Base-by-base conservation (phyloP, 2,329 filamentous ascomycete species). In the Epicoccum sorghinum region DNA sequence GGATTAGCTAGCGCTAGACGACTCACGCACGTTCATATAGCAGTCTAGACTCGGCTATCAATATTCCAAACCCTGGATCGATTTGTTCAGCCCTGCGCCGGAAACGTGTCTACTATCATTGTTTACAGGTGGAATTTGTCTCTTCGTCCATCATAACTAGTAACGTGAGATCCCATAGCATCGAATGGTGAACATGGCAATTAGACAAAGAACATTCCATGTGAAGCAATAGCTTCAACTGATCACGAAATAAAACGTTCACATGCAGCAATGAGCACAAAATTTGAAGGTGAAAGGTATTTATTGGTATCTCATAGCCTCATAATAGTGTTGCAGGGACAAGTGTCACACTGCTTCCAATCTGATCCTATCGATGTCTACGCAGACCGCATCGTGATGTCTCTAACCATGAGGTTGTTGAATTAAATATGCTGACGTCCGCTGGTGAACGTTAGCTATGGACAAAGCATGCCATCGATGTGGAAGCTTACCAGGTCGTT, bases 251-350 rank as follows among this genome's bases (percentile, higher is more conserved):
- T 9, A 29, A 27, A 9, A 18, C 18, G 18, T 29, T 29, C 27
- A 29, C 27, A 29, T 29, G 9, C 6, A 29, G 27, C 27, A 29
- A 9, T 29, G 27, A 32, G 27, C 18, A 4, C 32, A 6, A 18
- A 18, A 35, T 29, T 48, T 35, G 40, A 44, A 40, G 53, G 37
- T 59, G 57, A 62, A 65, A 54, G 39, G 50, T 51, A 52, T 67
- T 65, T 59, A 65, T 66, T 67, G 62, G 59, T 67, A 66, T 66
- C 65, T 67, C 57, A 43, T 62, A 52, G 59, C 60, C 29, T 56
- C 58, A 64, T 65, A 60, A 66, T 58, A 47, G 48, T 53, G 40
- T 38, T 24, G 48, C 48, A 57, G 40, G 45, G 44, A 49, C 54
- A 52, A 57, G 13, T 48, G 45, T 42, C 54, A 36, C 40, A 45